These are phyloP conservation scores for Trapa bicornis DNA, from an alignment of 345 rosid genomes.

Conservation along the genomic window DNA sequence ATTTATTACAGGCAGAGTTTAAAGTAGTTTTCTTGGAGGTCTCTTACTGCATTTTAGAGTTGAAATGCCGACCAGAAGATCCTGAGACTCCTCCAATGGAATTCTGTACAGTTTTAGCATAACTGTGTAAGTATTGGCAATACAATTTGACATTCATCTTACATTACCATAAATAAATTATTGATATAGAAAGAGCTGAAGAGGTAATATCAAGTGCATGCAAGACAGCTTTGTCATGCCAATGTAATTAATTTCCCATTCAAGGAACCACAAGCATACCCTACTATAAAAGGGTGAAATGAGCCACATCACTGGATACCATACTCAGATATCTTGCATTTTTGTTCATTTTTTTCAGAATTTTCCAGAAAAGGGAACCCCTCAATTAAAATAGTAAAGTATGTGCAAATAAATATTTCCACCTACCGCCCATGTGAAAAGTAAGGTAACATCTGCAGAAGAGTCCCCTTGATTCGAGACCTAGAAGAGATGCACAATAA, in stretches of 20 bases:
- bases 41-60: conserved; percentile 54
- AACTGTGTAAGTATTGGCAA: background rate
- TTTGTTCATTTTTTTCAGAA: conserved; percentile 1
- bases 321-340: background rate
- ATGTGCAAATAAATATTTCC: background rate
- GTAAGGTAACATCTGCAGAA: conserved; percentile 62
- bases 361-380: no score
- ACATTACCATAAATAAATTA: background rate
- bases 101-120: conserved; percentile 33
- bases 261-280: background rate
- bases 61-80: conserved; percentile 71
- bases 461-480: conserved; percentile 54
- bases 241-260: background rate
- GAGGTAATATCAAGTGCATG: background rate
- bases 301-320: background rate
- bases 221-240: background rate
- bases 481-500: conserved; percentile 24
- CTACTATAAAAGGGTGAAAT: background rate
- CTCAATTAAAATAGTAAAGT: background rate
- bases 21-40: background rate
- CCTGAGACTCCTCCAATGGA: conserved; percentile 85
- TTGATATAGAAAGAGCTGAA: background rate
- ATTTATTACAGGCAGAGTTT: background rate
- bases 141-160: background rate
- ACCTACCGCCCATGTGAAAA: conserved; percentile 92